A percentile compares a stretch with the other conserved stretches of the same genome.
phyloP scores from a whole-genome alignment of 257 asterid species.

The Przewalskia tangutica region DNA sequence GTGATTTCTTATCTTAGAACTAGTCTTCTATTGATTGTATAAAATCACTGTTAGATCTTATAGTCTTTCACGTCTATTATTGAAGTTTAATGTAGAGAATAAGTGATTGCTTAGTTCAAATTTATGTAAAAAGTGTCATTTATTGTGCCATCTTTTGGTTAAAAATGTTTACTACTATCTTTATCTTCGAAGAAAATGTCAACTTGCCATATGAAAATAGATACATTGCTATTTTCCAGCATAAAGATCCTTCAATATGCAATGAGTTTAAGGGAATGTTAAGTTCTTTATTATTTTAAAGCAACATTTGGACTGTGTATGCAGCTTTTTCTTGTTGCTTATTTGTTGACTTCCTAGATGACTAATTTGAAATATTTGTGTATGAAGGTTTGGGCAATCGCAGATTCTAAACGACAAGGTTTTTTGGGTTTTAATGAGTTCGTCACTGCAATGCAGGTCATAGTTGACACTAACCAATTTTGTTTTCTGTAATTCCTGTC shows the following conservation, averaged over 20 bases:
- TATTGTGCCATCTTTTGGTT: background rate
- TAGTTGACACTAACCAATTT: background rate
- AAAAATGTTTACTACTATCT: background rate
- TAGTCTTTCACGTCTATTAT: background rate
- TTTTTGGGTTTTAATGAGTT: slow-evolving; percentile 76
- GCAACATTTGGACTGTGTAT: background rate
- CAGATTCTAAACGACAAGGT: slow-evolving; percentile 84
- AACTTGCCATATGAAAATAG: background rate
- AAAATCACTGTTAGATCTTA: background rate
- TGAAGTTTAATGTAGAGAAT: background rate
- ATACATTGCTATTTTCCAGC: background rate
- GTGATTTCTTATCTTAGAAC: background rate
- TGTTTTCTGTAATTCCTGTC: background rate
- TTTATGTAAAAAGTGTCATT: background rate
- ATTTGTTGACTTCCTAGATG: background rate
- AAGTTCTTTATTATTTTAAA: background rate
- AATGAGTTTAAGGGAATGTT: background rate
- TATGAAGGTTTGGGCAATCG: slow-evolving; percentile 84
- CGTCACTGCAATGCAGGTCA: slow-evolving; percentile 87
- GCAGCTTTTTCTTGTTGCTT: background rate
- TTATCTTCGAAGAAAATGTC: background rate
- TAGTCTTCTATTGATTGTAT: background rate
- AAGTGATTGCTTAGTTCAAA: background rate
- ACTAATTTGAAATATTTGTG: slow-evolving; percentile 2
- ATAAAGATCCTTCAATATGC: background rate